Conservation (phyloP, 192 early-diverging fungal species). For the Backusella macrospora region DNA sequence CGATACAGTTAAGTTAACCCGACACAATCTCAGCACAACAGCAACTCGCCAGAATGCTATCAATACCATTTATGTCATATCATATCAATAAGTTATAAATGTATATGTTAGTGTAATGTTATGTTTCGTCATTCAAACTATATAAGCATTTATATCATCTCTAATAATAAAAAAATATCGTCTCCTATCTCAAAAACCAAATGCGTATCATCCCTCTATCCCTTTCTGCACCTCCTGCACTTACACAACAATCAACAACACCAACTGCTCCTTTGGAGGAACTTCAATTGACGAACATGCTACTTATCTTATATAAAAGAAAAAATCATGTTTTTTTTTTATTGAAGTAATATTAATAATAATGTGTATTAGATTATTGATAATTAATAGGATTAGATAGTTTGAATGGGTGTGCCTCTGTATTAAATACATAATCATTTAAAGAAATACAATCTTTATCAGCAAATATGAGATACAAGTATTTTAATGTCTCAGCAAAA, state of each 20-base stretch:
- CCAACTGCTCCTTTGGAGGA: not conserved
- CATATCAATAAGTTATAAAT: too few species aligned
- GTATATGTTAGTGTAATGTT: too few species aligned
- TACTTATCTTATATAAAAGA: not conserved
- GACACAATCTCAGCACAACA: too few species aligned
- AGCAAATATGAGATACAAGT: constrained; percentile 85
- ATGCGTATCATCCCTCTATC: not conserved
- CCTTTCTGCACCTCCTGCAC: not conserved
- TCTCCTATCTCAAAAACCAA: not conserved
- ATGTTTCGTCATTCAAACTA: too few species aligned
- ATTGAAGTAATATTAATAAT: not conserved
- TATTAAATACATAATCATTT: constrained; percentile 88
- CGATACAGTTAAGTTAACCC: too few species aligned
- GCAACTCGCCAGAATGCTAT: too few species aligned
- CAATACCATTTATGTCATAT: too few species aligned
- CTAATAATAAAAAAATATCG: too few species aligned
- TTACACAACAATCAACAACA: too few species aligned
- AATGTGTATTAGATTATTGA: constrained; percentile 14
- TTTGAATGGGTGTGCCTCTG: constrained; percentile 87
- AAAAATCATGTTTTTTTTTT: not conserved
- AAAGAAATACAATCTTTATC: constrained; percentile 64
- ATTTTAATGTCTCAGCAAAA: constrained; percentile 93
- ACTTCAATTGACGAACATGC: not conserved
- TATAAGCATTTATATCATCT: too few species aligned
- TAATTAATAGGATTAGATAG: constrained; percentile 6